A percentile compares a stretch with the other conserved stretches of the same genome.
phyloP scores from a whole-genome alignment of 139 green algal species.

The Tetraselmis striata region DNA sequence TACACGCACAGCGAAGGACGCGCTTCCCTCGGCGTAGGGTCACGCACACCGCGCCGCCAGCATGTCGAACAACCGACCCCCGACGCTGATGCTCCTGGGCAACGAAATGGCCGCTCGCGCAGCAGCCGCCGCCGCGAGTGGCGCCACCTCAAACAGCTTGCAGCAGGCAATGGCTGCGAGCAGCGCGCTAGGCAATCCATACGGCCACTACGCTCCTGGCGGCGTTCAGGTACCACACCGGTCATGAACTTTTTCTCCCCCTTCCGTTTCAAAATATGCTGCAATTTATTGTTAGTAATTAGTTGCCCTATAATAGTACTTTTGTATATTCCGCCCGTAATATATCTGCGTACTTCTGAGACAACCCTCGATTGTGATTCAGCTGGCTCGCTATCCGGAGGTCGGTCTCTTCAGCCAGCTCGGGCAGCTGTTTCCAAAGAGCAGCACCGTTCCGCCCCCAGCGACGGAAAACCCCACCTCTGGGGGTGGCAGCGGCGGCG shows the following conservation, averaged over 20 bases:
- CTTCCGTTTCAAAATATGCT: too few species aligned
- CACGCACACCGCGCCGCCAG: too few species aligned
- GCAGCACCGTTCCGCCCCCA: not conserved
- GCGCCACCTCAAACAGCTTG: not conserved
- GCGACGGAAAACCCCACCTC: not conserved
- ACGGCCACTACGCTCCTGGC: not conserved
- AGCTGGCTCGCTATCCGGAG: slow-evolving; percentile 20
- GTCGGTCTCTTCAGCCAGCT: slow-evolving; percentile 24
- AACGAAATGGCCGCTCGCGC: not conserved
- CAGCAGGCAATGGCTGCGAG: not conserved
- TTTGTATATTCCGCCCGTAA: too few species aligned
- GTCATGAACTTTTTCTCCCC: too few species aligned
- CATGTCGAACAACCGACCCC: not conserved
- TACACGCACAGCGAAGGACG: too few species aligned
- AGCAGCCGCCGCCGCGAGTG: not conserved
- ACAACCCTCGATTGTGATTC: too few species aligned
- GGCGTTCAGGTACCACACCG: too few species aligned
- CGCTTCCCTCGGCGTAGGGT: too few species aligned
- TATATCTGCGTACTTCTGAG: too few species aligned
- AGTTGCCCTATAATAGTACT: too few species aligned
- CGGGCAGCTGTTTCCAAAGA: slow-evolving; percentile 7
- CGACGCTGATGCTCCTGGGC: not conserved
- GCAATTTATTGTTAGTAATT: too few species aligned
- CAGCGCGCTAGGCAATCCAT: not conserved
- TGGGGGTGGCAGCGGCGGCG: slow-evolving; percentile 9